Conservation (phyloP, 805 yeast genomes). For the Candida methanosorbosa region DNA sequence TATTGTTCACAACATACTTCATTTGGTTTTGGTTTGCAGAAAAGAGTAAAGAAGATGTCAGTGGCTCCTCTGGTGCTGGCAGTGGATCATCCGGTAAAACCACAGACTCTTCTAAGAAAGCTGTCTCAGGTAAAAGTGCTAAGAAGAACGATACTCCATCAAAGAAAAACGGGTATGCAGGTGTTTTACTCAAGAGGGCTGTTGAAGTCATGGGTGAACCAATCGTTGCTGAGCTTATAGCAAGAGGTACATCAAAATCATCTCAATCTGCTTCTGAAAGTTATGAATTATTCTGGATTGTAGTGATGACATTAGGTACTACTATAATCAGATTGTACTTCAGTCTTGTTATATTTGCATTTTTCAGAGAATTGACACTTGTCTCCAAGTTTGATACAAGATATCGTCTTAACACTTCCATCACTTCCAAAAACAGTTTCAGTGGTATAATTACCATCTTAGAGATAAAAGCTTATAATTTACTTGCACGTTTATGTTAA, state of each 20-base stretch:
- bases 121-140: neutral
- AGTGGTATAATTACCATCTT: slow-evolving; percentile 2
- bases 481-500: slow-evolving; percentile 11
- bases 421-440: slow-evolving; percentile 4
- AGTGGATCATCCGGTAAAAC: slow-evolving; percentile 5
- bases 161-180: neutral
- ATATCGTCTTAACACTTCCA: slow-evolving; percentile 12
- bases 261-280: slow-evolving; percentile 58
- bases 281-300: slow-evolving; percentile 50
- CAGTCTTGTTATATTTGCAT: slow-evolving; percentile 49
- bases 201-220: slow-evolving; percentile 2
- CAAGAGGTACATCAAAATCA: slow-evolving; percentile 13
- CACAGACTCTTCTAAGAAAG: neutral
- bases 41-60: slow-evolving; percentile 7
- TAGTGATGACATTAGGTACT: slow-evolving; percentile 39
- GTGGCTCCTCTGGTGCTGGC: slow-evolving; percentile 8
- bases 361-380: slow-evolving; percentile 46
- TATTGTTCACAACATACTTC: slow-evolving; percentile 67
- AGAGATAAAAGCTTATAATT: slow-evolving; percentile 12
- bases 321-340: slow-evolving; percentile 48
- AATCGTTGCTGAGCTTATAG: slow-evolving; percentile 3
- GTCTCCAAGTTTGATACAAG: slow-evolving; percentile 29
- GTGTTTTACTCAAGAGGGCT: neutral
- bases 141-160: neutral
- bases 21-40: slow-evolving; percentile 62